Base-by-base conservation (phyloP, 202 grass and related monocot species). In the Setaria viridis region DNA sequence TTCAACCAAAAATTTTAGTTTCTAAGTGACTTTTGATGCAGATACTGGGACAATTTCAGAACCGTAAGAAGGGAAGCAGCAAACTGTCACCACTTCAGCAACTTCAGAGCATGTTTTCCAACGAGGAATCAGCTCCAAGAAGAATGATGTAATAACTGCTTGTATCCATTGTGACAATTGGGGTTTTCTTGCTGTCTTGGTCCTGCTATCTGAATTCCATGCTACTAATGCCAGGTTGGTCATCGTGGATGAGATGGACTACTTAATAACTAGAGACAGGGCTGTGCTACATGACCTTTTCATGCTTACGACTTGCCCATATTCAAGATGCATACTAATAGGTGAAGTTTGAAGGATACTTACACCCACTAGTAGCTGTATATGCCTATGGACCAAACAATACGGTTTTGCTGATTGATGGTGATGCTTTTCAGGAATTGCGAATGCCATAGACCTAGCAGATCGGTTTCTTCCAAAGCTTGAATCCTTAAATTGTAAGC, bases 171-270 rank as follows among this genome's bases (percentile, higher is more conserved):
- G 11, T 39, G 0, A 16, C 1, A 17, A 49, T 37, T 57, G 55
- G 30, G 4, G 33, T 77, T 59, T 80, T 60, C 57, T 67, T 76
- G 76, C 49, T 68, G 84, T 63, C 77, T 84, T 79, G 62, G 48
- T 65, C 70, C 57, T 37, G 9, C 19, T 63, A 55, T 84, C 84
- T 88, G 75, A 88, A 58, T 69, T 68, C 4, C 6, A 63, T 51
- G 50, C 46, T 85, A 59, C 73, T 74, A 21, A 50, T 83, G 70
- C 68, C 83, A 99, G 97, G 67, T 83, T 99, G 88, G 85, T 99
- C 34, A 82, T 99, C 81, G 90, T 91, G 56, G 97, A 99, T 72
- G 97, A 99, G 92, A 96, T 99, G 90, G 94, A 99, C 81, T 99
- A 94, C 70, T 88, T 97, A 49, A 91, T 99, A 85, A 99, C 94